Percentiles rank a stretch among this genome's conserved stretches.
Evolutionary conservation across 257 asterid species (phyloP).

Genomic region (Anisodus acutangulus): DNA sequence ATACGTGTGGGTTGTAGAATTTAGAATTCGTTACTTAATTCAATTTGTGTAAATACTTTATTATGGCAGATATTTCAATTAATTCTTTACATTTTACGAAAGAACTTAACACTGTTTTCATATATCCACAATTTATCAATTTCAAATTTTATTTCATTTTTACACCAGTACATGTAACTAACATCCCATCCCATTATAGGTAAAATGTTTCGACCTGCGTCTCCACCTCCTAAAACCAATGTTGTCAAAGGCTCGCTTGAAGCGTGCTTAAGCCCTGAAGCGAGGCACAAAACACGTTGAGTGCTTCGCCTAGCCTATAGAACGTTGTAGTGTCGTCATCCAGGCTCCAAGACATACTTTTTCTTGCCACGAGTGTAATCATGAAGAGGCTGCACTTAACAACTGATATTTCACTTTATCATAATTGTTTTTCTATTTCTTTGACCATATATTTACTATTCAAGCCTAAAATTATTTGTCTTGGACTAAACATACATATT

Average conservation of each 20-base stretch:
- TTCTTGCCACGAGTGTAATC: constrained; percentile 4
- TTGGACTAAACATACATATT: neutral
- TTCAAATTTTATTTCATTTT: constrained; percentile 16
- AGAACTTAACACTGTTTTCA: neutral
- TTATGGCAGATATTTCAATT: neutral
- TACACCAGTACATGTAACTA: neutral
- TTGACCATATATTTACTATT: neutral
- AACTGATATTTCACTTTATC: constrained; percentile 3
- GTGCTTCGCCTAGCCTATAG: neutral
- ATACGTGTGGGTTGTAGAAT: neutral
- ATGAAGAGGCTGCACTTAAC: neutral
- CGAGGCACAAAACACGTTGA: neutral
- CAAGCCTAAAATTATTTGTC: neutral
- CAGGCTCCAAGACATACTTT: neutral
- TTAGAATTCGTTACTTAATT: constrained; percentile 3
- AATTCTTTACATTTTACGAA: neutral
- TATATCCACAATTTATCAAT: neutral
- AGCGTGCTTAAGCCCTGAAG: neutral
- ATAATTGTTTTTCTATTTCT: neutral
- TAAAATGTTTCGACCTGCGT: neutral
- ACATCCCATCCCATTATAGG: neutral
- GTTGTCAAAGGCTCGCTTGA: neutral
- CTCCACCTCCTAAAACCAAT: constrained; percentile 19
- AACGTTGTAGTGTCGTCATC: neutral
- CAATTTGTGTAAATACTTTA: neutral